These are phyloP conservation scores for Phyllostachys edulis DNA, from an alignment of 176 grass and related monocot genomes.

Conservation along the genomic window DNA sequence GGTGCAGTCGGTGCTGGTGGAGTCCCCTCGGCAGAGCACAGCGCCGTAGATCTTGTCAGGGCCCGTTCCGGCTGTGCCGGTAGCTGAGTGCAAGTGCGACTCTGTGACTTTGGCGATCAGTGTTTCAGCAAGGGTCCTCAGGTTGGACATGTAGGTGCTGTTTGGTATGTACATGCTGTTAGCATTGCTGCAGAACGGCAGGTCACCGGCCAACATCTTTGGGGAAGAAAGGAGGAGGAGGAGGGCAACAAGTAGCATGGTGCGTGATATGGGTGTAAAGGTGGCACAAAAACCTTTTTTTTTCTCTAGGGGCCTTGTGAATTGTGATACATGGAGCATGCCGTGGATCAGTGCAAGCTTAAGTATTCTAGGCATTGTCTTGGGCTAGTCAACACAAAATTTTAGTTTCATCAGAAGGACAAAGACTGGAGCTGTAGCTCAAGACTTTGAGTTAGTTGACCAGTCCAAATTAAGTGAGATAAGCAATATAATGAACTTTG, in stretches of 20 bases:
- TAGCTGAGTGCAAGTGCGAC: constrained; percentile 17
- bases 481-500: not conserved
- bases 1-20: constrained; percentile 16
- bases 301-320: constrained; percentile 5
- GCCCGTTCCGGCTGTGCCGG: constrained; percentile 21
- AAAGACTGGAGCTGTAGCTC: not conserved
- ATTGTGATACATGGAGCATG: not conserved
- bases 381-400: not conserved
- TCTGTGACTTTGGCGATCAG: constrained; percentile 10
- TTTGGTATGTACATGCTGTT: not conserved
- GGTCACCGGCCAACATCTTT: constrained; percentile 10
- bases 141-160: constrained; percentile 21
- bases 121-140: not conserved
- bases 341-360: not conserved
- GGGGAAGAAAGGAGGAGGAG: constrained; percentile 19
- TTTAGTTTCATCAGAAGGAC: not conserved
- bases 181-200: constrained; percentile 14
- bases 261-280: not conserved
- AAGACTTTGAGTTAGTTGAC: not conserved
- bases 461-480: not conserved
- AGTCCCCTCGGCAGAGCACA: constrained; percentile 60
- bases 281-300: not conserved
- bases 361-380: not conserved
- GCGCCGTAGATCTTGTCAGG: constrained; percentile 38
- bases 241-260: constrained; percentile 6